These are phyloP conservation scores for Eucalyptus curtisii DNA, from an alignment of 345 rosid species.

Conservation along the genomic window DNA sequence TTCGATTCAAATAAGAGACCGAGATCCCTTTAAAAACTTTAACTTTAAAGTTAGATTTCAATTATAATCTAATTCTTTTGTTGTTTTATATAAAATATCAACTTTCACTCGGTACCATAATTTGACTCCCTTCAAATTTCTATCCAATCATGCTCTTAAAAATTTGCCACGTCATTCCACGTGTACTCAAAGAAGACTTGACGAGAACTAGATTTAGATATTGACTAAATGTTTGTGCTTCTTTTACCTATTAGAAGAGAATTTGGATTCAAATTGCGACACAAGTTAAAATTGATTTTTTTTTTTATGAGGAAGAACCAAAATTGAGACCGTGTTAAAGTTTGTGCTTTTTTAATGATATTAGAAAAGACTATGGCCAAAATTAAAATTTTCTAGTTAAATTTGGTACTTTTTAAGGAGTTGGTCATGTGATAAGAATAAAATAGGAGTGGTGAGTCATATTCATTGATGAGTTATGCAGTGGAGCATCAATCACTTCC, in stretches of 20 bases:
- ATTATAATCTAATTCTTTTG: background rate
- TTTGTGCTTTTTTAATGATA: too few species aligned
- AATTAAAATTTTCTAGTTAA: background rate
- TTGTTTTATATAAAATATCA: background rate
- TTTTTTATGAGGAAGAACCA: background rate
- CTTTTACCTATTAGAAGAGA: background rate
- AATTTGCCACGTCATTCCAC: accelerated
- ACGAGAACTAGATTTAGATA: background rate
- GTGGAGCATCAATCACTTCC: background rate
- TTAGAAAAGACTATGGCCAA: background rate
- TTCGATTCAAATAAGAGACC: background rate
- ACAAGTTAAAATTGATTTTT: background rate
- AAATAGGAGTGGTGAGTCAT: background rate
- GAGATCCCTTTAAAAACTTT: background rate
- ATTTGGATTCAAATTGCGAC: background rate
- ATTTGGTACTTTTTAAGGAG: background rate
- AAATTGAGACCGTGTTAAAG: background rate
- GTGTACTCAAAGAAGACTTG: background rate
- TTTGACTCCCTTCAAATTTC: background rate
- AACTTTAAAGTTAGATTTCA: background rate
- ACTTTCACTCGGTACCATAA: background rate
- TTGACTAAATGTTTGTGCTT: background rate
- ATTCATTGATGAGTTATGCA: background rate
- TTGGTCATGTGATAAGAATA: background rate
- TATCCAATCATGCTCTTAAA: background rate